Evolutionary conservation across 257 asterid species (phyloP), one percentile per base, ranked within the genome.

Genomic region (Anisodus tanguticus): DNA sequence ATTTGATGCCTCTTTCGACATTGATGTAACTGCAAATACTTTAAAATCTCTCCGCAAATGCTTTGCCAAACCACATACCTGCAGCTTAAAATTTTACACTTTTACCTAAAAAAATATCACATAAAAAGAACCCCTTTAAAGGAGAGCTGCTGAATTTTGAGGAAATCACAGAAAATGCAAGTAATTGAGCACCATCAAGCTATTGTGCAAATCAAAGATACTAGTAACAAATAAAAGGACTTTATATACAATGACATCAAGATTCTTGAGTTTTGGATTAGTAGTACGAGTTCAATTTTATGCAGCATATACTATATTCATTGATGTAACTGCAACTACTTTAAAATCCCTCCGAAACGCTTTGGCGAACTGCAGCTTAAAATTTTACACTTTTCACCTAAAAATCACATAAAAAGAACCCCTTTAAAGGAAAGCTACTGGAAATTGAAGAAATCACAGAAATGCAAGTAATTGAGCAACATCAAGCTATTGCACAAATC

Each of bases 21-120:
- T 87, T 17, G 92, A 86, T 62, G 88, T 84, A 55, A 87, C 85
- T n/a, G 98, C 91, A 84, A 87, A 81, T 66, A 90, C 87, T 88
- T 84, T 91, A 63, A 87, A 83, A 15, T 82, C 86, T 86, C 87
- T 88, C 85, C 87, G 81, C 55, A 69, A 69, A 69, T 6, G 2
- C 74, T 82, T 83, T 5, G 86, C 79, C 49, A 82, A 53, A 78
- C 86, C 85, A 79, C n/a, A 49, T 68, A 84, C 67, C 98, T 92
- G 89, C 91, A 84, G 49, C 79, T 76, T 85, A 41, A 78, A 54
- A 78, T 63, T 58, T 63, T 39, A 81, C 84, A 84, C 71, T 16
- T 58, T 43, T 16, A 43, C 54, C 10, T 66, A 41, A 43, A 68
- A 35, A 51, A 70, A 53, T 19, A 66, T 62, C 45, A 17, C 45